Base-by-base conservation (phyloP, 139 green algal species). In the Chlamydomonas sphaeroides region DNA sequence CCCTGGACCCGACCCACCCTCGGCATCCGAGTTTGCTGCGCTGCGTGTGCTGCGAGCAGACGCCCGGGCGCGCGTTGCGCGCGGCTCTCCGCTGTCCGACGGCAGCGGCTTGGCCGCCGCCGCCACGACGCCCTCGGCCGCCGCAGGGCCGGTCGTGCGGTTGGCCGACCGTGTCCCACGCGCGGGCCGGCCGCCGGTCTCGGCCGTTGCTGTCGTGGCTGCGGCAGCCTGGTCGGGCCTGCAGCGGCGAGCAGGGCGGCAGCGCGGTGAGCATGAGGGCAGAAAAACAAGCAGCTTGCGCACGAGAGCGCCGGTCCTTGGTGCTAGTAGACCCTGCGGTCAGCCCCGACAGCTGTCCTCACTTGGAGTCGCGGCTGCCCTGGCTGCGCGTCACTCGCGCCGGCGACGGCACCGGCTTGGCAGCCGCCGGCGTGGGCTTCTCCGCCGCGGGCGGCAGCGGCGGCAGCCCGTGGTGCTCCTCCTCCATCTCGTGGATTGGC, bases 381-480 rank as follows among this genome's bases (percentile, higher is more conserved):
- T 62, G 75, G 62, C 75, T 82, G 41, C 75, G 75, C 2, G 75
- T 82, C 42, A n/a, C 14, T 10, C 75, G 62, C 33, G 32, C 42
- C 11, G 75, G 20, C 3, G 42, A n/a, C 2, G 59, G 1, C 28
- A 23, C 61, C 18, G 59, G 21, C 17, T 32, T 32, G n/a, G 59
- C 28, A 5, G 41, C 38, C 21, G 30, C 36, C 32, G 35, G 35
- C 25, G 45, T 10, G 45, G 45, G 10, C 45, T 53, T 53, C 11
- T 10, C 45, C n/a, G 28, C 70, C 18, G 32, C 70, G 25, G 25
- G 49, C 39, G 38, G 25, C 39, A 6, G 4, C 25, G 42, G 39
- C 26, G 75, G 75, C 25, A 82, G 42, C 25, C 75, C 75, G 36
- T 82, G 62, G 41, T 82, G 20, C n/a, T 63, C 75, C 28, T 68